These are phyloP conservation scores for Boletus rubropictus DNA, from an alignment of 768 basidiomycete genomes.

Conservation along the genomic window DNA sequence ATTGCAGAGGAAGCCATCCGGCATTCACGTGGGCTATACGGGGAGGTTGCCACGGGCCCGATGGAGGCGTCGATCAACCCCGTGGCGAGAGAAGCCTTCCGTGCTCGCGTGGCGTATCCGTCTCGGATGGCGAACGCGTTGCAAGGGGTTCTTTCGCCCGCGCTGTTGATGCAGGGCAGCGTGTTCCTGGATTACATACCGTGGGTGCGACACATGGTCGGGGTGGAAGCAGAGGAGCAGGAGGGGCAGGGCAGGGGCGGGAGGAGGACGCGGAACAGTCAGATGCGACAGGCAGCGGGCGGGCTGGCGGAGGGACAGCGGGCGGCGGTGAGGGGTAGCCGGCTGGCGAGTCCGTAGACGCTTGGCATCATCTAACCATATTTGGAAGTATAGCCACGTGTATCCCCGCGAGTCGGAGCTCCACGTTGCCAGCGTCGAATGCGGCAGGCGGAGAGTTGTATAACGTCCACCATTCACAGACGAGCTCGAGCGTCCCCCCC, in stretches of 20 bases:
- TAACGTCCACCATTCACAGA: slow-evolving; percentile 30
- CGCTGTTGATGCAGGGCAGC: too few relatives aligned
- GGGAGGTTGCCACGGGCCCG: slow-evolving; percentile 28
- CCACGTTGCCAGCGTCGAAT: too few relatives aligned
- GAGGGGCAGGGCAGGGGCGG: slow-evolving; percentile 26
- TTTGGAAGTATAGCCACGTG: slow-evolving; percentile 25
- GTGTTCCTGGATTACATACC: slow-evolving; percentile 71
- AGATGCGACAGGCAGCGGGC: slow-evolving; percentile 38
- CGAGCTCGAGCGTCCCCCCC: too few relatives aligned
- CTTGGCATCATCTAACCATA: slow-evolving; percentile 25
- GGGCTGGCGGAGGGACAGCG: slow-evolving; percentile 35
- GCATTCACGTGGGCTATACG: slow-evolving; percentile 42
- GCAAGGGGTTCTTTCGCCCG: too few relatives aligned
- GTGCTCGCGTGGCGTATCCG: too few relatives aligned
- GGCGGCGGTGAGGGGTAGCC: slow-evolving; percentile 27
- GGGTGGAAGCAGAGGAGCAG: slow-evolving; percentile 53
- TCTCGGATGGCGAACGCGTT: too few relatives aligned
- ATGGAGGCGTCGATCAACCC: slow-evolving; percentile 32
- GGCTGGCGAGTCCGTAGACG: slow-evolving; percentile 2
- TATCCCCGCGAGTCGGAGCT: slow-evolving; percentile 23
- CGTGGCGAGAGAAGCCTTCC: slow-evolving; percentile 29
- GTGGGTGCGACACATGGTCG: slow-evolving; percentile 58
- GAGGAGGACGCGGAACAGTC: slow-evolving; percentile 57
- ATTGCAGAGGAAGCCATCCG: slow-evolving; percentile 44
- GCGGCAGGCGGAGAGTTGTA: slow-evolving; percentile 25